Conservation (phyloP, 192 early-diverging fungal genomes). For the Diversispora epigaea region DNA sequence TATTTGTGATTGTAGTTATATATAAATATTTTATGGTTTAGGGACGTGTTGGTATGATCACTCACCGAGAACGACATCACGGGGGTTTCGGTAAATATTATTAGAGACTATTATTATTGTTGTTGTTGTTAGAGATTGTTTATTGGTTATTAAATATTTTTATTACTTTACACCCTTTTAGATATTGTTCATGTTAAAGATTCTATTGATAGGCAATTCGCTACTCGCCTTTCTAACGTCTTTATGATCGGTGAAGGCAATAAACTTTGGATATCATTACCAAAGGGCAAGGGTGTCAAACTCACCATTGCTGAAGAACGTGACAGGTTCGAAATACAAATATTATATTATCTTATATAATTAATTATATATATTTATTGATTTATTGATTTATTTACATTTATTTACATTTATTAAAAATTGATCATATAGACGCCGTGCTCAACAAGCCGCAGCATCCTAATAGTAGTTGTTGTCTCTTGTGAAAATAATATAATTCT, state of each 20-base stretch:
- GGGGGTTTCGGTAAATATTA: slow-evolving; percentile 15
- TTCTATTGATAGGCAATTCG: slow-evolving; percentile 89
- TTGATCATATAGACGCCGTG: background rate
- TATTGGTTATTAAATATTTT: slow-evolving; percentile 79
- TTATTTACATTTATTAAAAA: background rate
- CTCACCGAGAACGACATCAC: slow-evolving; percentile 14
- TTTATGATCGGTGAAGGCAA: slow-evolving; percentile 79
- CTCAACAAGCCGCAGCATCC: background rate
- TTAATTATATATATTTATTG: background rate
- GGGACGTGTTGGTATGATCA: background rate
- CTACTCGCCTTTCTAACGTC: slow-evolving; percentile 97
- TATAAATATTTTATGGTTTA: background rate
- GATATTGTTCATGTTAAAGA: slow-evolving; percentile 99
- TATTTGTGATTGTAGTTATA: background rate
- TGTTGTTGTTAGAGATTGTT: slow-evolving; percentile 33
- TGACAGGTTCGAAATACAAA: slow-evolving; percentile 54
- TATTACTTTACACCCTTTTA: background rate
- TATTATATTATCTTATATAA: background rate
- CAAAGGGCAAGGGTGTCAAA: slow-evolving; percentile 99
- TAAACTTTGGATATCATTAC: slow-evolving; percentile 95
- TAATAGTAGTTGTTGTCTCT: background rate
- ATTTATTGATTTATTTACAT: background rate
- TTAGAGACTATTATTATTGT: background rate
- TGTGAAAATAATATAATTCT: background rate
- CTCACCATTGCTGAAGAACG: slow-evolving; percentile 99